phyloP scores from a whole-genome alignment of 768 basidiomycete genomes.

The Crepidotus variabilis region DNA sequence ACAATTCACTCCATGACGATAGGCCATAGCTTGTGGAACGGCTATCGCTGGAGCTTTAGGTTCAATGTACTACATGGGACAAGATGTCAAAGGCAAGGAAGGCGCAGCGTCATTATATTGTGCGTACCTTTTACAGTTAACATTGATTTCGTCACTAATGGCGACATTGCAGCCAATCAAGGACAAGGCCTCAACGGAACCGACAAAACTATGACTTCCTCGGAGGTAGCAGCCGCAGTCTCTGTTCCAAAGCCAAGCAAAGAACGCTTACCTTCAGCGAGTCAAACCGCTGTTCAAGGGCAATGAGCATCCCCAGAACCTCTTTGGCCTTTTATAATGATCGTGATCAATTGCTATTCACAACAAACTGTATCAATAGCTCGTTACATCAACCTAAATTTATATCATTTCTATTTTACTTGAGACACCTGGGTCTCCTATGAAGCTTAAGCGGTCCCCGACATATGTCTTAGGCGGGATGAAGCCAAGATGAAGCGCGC shows the following conservation, averaged over 20 bases:
- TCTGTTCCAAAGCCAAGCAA: conserved; percentile 27
- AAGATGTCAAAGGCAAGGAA: neutral
- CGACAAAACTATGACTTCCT: conserved; percentile 34
- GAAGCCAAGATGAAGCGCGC: too few relatives aligned
- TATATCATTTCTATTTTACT: neutral
- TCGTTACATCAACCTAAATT: neutral
- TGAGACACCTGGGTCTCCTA: neutral
- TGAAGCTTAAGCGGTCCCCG: neutral
- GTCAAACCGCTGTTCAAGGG: neutral
- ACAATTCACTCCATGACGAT: neutral
- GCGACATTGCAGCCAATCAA: conserved; percentile 9
- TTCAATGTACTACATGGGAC: neutral
- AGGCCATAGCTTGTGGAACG: neutral
- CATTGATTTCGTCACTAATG: neutral
- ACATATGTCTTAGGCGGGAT: too few relatives aligned
- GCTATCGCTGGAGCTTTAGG: neutral
- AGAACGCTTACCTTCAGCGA: neutral
- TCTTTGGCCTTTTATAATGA: neutral
- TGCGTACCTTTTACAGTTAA: neutral
- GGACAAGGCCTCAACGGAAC: conserved; percentile 22
- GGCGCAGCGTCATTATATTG: neutral
- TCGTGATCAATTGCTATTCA: neutral
- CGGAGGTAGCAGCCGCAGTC: conserved; percentile 34
- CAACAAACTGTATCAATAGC: neutral
- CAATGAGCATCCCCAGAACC: neutral